Evolutionary conservation across 164 flowering plant species (phyloP), one percentile per base, ranked within the genome.

Genomic region (Nymphaea thermarum): DNA sequence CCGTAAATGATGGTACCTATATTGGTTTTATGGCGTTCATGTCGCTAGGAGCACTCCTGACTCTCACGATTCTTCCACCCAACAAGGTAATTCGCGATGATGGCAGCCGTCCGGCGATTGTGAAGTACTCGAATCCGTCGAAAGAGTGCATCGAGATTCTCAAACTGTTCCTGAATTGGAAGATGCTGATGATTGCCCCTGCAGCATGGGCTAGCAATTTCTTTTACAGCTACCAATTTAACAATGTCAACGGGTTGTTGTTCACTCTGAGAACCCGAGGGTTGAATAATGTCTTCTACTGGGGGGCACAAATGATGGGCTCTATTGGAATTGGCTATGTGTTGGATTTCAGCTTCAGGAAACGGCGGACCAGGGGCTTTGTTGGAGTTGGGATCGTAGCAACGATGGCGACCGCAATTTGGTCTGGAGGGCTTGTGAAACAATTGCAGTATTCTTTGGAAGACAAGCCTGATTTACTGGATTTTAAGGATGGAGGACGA

Each of bases 261-360:
- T 91, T 94, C 62, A 91, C 80, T 76, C 68, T 94, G 71, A 82
- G 98, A 75, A 91, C 98, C 0, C 81, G 94, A 61, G 99, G 98
- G 0, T 78, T 95, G 72, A 91, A 92, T 80, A 95, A 92, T 65
- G 89, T 92, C 17, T 90, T 90, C 70, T 92, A 92, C 43, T 95
- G 98, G 99, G 98, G 94, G 2, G 98, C 99, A 0, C 96, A 95
- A 82, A 95, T 95, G 96, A 3, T 88, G 71, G 99, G 97, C 0
- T 95, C 98, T 4, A 66, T 83, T 59, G 84, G 77, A 60, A 84
- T 95, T 55, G 99, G 97, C 1, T 83, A 82, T 43, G 43, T 90
- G 1, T 68, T 90, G 82, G 97, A 95, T 77, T 90, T 81, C 79
- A 89, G 92, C 63, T 91, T 85, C 51, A 25, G 76, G 82, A 94